phyloP scores from a whole-genome alignment of 2,329 filamentous ascomycete species.

The Diaporthe sp. region DNA sequence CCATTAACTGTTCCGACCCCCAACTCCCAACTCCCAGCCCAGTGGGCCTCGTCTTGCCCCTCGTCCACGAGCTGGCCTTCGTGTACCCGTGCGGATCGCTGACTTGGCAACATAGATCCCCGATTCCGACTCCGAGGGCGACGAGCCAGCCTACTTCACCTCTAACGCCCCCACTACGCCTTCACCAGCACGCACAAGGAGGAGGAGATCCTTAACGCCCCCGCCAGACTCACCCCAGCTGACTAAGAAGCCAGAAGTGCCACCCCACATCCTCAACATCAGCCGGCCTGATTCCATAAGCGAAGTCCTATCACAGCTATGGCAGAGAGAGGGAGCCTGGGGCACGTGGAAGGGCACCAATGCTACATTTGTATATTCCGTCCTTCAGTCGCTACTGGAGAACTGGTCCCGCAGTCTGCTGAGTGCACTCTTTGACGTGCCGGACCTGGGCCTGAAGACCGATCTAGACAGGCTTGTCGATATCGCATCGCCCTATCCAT shows the following conservation, averaged over 20 bases:
- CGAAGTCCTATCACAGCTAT: conserved; percentile 88
- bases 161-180: conserved; percentile 72
- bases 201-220: conserved; percentile 50
- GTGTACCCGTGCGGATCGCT: background rate
- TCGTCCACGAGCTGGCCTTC: no score
- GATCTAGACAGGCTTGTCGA: conserved; percentile 82
- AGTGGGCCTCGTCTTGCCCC: background rate
- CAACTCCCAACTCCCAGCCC: no score
- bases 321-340: conserved; percentile 89
- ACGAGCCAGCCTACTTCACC: conserved; percentile 89
- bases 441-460: conserved; percentile 83
- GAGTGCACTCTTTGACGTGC: conserved; percentile 91
- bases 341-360: conserved; percentile 97
- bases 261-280: conserved; percentile 76
- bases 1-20: no score
- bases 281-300: conserved; percentile 84
- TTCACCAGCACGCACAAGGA: conserved; percentile 56
- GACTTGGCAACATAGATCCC: conserved; percentile 52
- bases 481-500: conserved; percentile 83
- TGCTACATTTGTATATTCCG: conserved; percentile 90
- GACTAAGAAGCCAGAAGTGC: conserved; percentile 52
- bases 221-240: conserved; percentile 52
- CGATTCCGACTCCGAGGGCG: conserved; percentile 79
- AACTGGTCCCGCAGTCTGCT: conserved; percentile 92
- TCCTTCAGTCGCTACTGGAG: conserved; percentile 88